Base-by-base conservation (phyloP, 2,329 filamentous ascomycete genomes). In the Plenodomus biglobosus region DNA sequence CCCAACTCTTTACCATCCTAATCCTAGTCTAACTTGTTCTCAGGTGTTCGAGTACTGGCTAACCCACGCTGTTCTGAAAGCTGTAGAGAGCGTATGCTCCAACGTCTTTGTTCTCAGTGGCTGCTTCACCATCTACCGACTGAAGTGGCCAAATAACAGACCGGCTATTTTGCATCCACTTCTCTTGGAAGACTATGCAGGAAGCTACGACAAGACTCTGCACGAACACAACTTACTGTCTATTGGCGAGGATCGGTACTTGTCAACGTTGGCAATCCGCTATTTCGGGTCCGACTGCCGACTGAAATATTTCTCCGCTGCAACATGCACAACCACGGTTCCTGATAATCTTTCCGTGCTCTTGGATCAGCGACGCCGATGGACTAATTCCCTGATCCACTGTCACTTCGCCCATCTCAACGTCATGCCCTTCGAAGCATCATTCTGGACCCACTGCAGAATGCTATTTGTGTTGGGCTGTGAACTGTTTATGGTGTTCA, bases 11-110 rank as follows among this genome's bases (percentile, higher is more conserved):
- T n/a, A n/a, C n/a, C n/a, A n/a, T n/a, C n/a, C n/a, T n/a, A n/a
- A n/a, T n/a, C n/a, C n/a, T n/a, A n/a, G n/a, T n/a, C n/a, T n/a
- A n/a, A n/a, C n/a, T n/a, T n/a, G n/a, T n/a, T n/a, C n/a, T n/a
- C n/a, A n/a, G n/a, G n/a, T n/a, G n/a, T 39, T 39, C 37, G 37
- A 39, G 37, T 39, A 39, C 37, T 39, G 37, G 37, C 37, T 39
- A 7, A 39, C 37, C n/a, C 37, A 39, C 19, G 37, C 37, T 19
- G 37, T 39, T 4, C 37, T 39, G 6, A 39, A 39, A n/a, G 37
- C 37, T 5, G 37, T 39, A 7, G 37, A 39, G 37, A 39, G 37
- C 37, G 19, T 39, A 39, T 39, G 37, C 37, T 8, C 16, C 37
- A 39, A 39, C n/a, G 37, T 39, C 37, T 39, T 39, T 19, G 37